Percentiles rank a stretch among this genome's conserved stretches.
phyloP scores from a whole-genome alignment of 345 rosid species.

The Rhizophora mangle region DNA sequence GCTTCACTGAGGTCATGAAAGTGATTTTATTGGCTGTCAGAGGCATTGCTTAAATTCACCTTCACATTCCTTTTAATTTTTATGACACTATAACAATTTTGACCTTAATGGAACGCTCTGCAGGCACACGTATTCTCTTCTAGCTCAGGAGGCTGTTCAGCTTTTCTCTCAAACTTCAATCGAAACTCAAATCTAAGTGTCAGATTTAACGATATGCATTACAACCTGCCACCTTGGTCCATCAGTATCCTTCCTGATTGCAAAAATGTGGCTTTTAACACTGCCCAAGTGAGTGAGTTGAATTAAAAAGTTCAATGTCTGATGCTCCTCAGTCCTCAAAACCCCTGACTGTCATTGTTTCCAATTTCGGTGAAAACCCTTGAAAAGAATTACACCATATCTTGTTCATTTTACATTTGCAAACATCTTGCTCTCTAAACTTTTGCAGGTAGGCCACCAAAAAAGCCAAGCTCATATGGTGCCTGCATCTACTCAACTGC shows the following conservation, averaged over 20 bases:
- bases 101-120: neutral
- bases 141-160: conserved; percentile 28
- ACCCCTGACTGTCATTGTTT: too few species aligned
- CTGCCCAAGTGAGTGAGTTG: conserved; percentile 21
- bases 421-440: neutral
- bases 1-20: neutral
- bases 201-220: conserved; percentile 18
- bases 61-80: neutral
- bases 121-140: conserved; percentile 34
- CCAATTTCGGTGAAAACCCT: too few species aligned
- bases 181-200: conserved; percentile 9
- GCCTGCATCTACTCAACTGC: conserved; percentile 6
- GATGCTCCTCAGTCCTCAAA: neutral
- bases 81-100: neutral
- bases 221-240: conserved; percentile 32
- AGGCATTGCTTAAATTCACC: neutral
- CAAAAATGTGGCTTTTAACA: conserved; percentile 29
- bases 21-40: neutral
- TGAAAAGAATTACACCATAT: too few species aligned
- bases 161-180: conserved; percentile 29
- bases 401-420: too few species aligned
- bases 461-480: conserved; percentile 23
- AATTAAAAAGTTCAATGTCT: neutral
- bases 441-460: conserved; percentile 21
- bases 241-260: conserved; percentile 33